Evolutionary conservation across 371 early-diverging fungal species (phyloP).

Genomic region (Mortierella polycephala): DNA sequence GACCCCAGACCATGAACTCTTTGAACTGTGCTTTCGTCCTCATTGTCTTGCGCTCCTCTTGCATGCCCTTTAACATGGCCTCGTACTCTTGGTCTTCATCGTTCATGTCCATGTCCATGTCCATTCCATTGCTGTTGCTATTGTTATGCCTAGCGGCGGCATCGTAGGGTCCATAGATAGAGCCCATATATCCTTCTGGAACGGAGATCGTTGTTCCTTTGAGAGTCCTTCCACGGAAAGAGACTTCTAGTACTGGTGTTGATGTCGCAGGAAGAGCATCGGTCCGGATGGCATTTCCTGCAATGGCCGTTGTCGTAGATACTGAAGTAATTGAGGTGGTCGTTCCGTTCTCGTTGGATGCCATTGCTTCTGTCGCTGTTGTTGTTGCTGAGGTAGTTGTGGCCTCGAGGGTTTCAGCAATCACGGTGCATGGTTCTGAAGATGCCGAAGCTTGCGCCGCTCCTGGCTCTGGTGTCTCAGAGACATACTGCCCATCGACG

Average conservation of each 20-base stretch:
- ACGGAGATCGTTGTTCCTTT: conserved; percentile 35
- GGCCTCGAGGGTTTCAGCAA: not conserved
- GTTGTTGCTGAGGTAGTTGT: not conserved
- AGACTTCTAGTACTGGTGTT: conserved; percentile 24
- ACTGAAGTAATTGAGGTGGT: conserved; percentile 3
- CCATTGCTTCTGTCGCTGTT: not conserved
- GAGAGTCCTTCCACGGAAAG: conserved; percentile 49
- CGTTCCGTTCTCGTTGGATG: not conserved
- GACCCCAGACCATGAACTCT: conserved; percentile 49
- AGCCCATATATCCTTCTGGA: conserved; percentile 37
- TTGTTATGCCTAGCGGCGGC: not conserved
- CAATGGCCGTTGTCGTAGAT: not conserved
- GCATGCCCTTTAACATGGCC: conserved; percentile 46
- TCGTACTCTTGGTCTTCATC: conserved; percentile 44
- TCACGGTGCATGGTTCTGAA: not conserved
- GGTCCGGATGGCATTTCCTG: not conserved
- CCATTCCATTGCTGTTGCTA: not conserved
- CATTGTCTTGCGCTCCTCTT: conserved; percentile 40
- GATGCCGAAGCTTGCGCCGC: not conserved
- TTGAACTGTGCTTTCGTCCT: conserved; percentile 34
- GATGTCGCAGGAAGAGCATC: not conserved
- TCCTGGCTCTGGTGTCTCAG: not conserved
- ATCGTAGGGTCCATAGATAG: conserved; percentile 29
- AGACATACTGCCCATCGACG: conserved; percentile 36
- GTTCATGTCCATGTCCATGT: conserved; percentile 13